Base-by-base conservation (phyloP, 2,329 filamentous ascomycete species). In the Pestalotiopsis fici region DNA sequence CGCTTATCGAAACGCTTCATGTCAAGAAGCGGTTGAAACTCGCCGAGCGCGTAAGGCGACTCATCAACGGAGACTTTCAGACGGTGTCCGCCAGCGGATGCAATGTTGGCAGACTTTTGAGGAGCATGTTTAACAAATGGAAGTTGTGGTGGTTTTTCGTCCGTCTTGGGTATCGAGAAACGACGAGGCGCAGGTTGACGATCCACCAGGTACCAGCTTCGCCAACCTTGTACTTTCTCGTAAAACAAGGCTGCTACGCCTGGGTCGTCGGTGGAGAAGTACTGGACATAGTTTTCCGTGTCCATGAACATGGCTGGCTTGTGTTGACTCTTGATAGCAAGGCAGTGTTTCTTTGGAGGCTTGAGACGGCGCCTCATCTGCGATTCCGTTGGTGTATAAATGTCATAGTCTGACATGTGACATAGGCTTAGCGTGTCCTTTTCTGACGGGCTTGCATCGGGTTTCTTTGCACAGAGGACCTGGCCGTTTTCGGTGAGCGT, bases 251-350 rank as follows among this genome's bases (percentile, higher is more conserved):
- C 85, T 0, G 93, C 93, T 1, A 90, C 79, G 1, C 82, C 77
- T 4, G 86, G 82, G 73, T 98, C 93, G 57, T 93, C 93, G 1
- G 92, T 93, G 67, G 89, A 91, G 81, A 98, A 97, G 80, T 95
- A 97, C 76, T 98, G 95, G 3, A 97, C 92, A 75, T 94, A 98
- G 72, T 95, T 95, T 64, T 93, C 90, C 3, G 91, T 92, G 65
- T 91, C 91, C 65, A 94, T 82, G 74, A 98, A 98, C 74, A 97
- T 90, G 67, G 88, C 90, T 0, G 91, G 91, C 79, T 95, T 97
- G 76, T 97, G 91, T 81, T 97, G 94, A 73, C 93, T 97, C 80
- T 97, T 98, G 73, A 98, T 86, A 0, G 94, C 95, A 74, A 93
- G 95, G 80, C 93, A 97, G 72, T 90, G 86, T 75, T 91, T 92